Base-by-base conservation (phyloP, 352 stramenopile species). In the Pythium phragmiticola region DNA sequence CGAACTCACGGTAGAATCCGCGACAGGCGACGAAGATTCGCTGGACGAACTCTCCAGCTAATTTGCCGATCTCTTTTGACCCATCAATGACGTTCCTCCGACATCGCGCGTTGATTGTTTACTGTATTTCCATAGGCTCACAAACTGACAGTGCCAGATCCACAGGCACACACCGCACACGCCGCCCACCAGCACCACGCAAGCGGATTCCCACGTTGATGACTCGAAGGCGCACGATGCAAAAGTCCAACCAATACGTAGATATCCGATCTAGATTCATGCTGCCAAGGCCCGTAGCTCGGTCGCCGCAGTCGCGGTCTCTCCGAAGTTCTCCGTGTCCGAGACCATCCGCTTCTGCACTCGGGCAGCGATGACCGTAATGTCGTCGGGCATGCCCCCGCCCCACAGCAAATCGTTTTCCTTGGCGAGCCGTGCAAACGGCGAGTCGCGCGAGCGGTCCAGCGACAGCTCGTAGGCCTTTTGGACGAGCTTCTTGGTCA, bases 341-440 rank as follows among this genome's bases (percentile, higher is more conserved):
- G 43, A 33, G 2, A 64, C 43, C 16, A 72, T 76, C 55, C 79
- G 73, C 50, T 86, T 85, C 6, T 68, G 72, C 21, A 90, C 81
- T 17, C 82, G 79, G 14, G 83, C 79, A 3, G 80, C 75, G 61
- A 90, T 89, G 67, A 92, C 85, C 7, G 84, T 92, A 56, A 94
- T 91, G 70, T 97, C 89, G 65, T 97, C 89, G 2, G 89, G 88
- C 83, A 97, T 96, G 21, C 93, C 96, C 59, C 96, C 96, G 26
- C 81, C 80, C 95, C 96, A 99, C 75, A 99, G 88, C 34, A 99
- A 97, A 72, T 99, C 96, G 80, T 99, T 99, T 50, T 99, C 96
- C 71, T 99, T 99, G 8, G 96, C 96, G 41, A 99, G 77, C 4
- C 98, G 80, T 13, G 96, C 95, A 83, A 99, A 99, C 7, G 96